Percentiles rank a stretch among this genome's conserved stretches.
Evolutionary conservation across 805 yeast genomes (phyloP).

Genomic region (Myxozyma monticola): DNA sequence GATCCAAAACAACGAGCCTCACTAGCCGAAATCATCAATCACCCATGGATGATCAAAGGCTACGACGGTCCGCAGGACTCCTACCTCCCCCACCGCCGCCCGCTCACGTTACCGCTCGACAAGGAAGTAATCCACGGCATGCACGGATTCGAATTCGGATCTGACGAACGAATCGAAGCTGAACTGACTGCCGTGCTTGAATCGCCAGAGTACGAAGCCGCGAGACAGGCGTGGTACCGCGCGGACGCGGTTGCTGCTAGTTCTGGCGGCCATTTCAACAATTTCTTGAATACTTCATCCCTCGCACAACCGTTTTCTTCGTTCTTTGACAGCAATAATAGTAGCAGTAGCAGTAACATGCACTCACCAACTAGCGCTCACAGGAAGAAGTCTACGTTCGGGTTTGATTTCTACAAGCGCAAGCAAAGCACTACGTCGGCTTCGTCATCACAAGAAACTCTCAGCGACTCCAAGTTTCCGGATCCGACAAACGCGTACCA

Average conservation of each 20-base stretch:
- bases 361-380: constrained; percentile 2
- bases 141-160: constrained; percentile 75
- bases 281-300: background rate
- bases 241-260: constrained; percentile 22
- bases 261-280: constrained; percentile 3
- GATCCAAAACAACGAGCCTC: constrained; percentile 80
- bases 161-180: constrained; percentile 56
- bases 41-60: constrained; percentile 95
- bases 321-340: constrained; percentile 4
- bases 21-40: constrained; percentile 73
- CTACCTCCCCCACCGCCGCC: constrained; percentile 74
- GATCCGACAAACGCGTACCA: constrained; percentile 88
- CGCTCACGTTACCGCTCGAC: constrained; percentile 70
- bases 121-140: constrained; percentile 68
- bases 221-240: constrained; percentile 63
- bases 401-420: constrained; percentile 34
- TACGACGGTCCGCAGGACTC: constrained; percentile 70
- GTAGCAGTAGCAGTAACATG: background rate
- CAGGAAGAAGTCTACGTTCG: constrained; percentile 20
- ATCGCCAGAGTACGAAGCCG: constrained; percentile 65
- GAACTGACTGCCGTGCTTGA: constrained; percentile 59
- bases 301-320: background rate
- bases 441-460: constrained; percentile 25
- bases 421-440: constrained; percentile 19
- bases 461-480: constrained; percentile 39